Evolutionary conservation across 768 basidiomycete species (phyloP).

Genomic region (Auricularia heimuer): DNA sequence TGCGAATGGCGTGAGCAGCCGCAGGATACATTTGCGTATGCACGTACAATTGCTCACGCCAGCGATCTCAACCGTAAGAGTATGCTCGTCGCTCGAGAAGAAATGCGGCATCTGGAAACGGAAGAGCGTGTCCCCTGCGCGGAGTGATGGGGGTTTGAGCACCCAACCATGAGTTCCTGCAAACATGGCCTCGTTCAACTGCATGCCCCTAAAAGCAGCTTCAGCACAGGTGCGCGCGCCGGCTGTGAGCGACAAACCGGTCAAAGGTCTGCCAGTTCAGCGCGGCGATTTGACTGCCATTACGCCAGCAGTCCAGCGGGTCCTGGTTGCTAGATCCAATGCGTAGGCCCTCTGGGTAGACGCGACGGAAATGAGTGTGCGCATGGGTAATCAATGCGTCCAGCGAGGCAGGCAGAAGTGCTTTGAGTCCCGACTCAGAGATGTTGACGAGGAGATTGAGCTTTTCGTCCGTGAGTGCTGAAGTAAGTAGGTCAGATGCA

Average conservation of each 20-base stretch:
- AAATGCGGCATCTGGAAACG: background rate
- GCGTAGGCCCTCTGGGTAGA: conserved; percentile 50
- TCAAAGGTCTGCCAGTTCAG: conserved; percentile 61
- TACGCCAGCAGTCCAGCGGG: conserved; percentile 43
- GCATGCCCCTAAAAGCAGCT: conserved; percentile 9
- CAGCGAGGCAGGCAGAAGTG: conserved; percentile 28
- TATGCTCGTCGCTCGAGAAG: background rate
- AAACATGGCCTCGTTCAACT: conserved; percentile 56
- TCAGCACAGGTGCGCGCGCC: background rate
- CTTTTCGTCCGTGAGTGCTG: conserved; percentile 31
- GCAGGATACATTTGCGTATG: conserved; percentile 21
- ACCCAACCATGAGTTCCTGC: conserved; percentile 47
- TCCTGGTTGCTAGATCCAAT: conserved; percentile 46
- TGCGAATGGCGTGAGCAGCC: conserved; percentile 32
- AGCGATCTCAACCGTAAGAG: background rate
- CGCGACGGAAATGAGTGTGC: conserved; percentile 37
- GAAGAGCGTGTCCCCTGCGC: conserved; percentile 1
- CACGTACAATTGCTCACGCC: conserved; percentile 2
- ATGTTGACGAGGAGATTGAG: conserved; percentile 50
- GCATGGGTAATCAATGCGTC: conserved; percentile 32
- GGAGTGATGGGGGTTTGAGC: conserved; percentile 31
- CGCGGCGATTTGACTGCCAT: conserved; percentile 46
- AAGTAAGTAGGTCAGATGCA: background rate
- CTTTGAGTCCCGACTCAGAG: conserved; percentile 38
- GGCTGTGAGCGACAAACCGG: conserved; percentile 16